Percentiles rank a stretch among this genome's conserved stretches.
These are phyloP conservation scores for Lippia alba DNA, from an alignment of 305 asterid genomes.

Conservation along the genomic window DNA sequence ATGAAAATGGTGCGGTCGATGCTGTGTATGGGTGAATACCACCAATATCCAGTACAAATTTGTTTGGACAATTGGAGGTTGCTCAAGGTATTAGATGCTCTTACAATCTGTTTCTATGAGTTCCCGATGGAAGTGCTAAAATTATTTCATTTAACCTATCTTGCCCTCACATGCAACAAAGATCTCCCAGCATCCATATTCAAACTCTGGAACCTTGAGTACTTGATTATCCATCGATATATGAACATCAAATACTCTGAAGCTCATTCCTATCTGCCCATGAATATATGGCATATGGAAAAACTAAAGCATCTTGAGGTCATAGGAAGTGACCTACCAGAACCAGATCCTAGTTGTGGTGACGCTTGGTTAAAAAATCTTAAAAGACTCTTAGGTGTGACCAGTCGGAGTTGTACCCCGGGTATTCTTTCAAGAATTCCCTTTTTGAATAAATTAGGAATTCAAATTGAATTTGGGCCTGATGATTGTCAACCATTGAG, in stretches of 20 bases:
- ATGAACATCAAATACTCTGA: neutral
- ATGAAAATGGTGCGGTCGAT: neutral
- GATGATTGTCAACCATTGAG: neutral
- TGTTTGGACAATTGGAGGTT: no score
- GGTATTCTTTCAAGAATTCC: neutral
- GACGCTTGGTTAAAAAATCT: neutral
- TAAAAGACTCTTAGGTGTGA: neutral
- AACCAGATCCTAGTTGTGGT: neutral
- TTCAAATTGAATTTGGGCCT: neutral
- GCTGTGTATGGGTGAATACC: neutral
- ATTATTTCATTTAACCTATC: neutral
- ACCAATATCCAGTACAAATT: neutral
- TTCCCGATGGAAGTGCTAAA: no score
- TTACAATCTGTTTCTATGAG: neutral
- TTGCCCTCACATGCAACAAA: neutral
- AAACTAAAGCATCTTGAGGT: no score
- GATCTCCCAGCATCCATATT: neutral
- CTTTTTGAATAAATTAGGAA: neutral
- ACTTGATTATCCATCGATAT: neutral
- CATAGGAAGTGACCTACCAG: neutral
- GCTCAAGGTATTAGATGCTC: neutral
- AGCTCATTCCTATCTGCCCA: neutral
- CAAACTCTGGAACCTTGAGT: neutral
- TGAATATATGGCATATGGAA: conserved; percentile 1
- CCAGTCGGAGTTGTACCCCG: neutral